phyloP scores from a whole-genome alignment of 805 yeast species.

The Zygosaccharomyces lentus region DNA sequence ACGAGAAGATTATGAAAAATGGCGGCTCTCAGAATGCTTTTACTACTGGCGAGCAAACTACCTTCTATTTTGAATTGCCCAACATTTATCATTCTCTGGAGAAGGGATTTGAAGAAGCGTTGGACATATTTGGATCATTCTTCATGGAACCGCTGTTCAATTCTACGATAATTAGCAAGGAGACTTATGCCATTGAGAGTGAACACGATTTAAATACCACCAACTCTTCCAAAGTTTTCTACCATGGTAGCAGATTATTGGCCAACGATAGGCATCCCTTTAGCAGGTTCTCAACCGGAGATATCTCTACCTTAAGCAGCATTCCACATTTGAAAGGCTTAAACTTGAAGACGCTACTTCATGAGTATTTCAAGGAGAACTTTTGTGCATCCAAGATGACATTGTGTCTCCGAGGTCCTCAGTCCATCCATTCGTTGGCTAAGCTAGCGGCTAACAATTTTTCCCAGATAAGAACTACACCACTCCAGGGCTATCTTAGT shows the following conservation, averaged over 20 bases:
- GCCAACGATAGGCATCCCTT: conserved; percentile 50
- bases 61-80: conserved; percentile 61
- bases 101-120: conserved; percentile 42
- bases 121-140: conserved; percentile 48
- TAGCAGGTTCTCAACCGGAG: conserved; percentile 63
- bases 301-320: conserved; percentile 44
- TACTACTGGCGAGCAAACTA: conserved; percentile 64
- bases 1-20: conserved; percentile 39
- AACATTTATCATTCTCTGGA: conserved; percentile 31
- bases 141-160: conserved; percentile 51
- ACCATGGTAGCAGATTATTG: conserved; percentile 54
- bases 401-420: conserved; percentile 61
- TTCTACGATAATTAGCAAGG: conserved; percentile 41
- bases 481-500: neutral
- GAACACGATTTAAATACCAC: conserved; percentile 58
- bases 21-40: conserved; percentile 65
- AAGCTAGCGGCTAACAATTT: conserved; percentile 48
- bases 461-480: conserved; percentile 29
- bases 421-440: conserved; percentile 53
- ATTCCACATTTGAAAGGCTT: conserved; percentile 33
- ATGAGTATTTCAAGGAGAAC: conserved; percentile 38
- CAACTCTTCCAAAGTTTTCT: conserved; percentile 43
- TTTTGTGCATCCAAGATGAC: conserved; percentile 50
- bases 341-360: conserved; percentile 38
- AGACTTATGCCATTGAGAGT: conserved; percentile 57